Percentiles rank a stretch among this genome's conserved stretches.
These are phyloP conservation scores for Penicillium hesseltinei DNA, from an alignment of 2,329 filamentous ascomycete species.

Conservation along the genomic window DNA sequence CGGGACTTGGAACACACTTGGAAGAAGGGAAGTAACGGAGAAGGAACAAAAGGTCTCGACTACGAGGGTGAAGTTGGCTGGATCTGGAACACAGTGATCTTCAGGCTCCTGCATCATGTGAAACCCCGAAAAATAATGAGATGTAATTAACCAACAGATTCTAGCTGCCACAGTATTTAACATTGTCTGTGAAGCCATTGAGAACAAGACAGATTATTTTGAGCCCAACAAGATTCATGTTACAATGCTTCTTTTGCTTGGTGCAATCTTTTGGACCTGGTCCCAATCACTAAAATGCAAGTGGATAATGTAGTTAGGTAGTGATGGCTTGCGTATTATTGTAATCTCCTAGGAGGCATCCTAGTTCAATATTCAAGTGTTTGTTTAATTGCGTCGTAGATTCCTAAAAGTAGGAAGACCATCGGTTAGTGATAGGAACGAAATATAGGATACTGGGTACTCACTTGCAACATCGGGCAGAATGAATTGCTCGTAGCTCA, in stretches of 20 bases:
- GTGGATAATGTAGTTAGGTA: neutral
- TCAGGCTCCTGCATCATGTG: neutral
- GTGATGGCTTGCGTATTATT: neutral
- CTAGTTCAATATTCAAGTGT: constrained; percentile 60
- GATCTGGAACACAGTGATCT: neutral
- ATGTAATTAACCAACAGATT: neutral
- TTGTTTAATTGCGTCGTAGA: constrained; percentile 42
- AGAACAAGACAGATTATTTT: neutral
- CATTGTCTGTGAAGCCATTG: neutral
- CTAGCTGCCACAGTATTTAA: neutral
- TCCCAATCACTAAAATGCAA: no score
- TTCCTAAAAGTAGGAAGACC: neutral
- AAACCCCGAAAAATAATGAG: neutral
- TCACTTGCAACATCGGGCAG: constrained; percentile 83
- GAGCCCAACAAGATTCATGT: neutral
- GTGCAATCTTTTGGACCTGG: neutral
- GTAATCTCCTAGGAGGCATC: neutral
- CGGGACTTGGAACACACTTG: neutral
- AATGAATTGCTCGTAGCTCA: constrained; percentile 77
- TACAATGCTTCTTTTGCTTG: neutral
- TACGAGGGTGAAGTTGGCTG: neutral
- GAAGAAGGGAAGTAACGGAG: neutral
- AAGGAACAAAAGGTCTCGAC: neutral
- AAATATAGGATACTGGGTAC: constrained; percentile 41
- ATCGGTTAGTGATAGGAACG: neutral